Conservation (phyloP, 306 rosid species). For the Rosa rugosa region DNA sequence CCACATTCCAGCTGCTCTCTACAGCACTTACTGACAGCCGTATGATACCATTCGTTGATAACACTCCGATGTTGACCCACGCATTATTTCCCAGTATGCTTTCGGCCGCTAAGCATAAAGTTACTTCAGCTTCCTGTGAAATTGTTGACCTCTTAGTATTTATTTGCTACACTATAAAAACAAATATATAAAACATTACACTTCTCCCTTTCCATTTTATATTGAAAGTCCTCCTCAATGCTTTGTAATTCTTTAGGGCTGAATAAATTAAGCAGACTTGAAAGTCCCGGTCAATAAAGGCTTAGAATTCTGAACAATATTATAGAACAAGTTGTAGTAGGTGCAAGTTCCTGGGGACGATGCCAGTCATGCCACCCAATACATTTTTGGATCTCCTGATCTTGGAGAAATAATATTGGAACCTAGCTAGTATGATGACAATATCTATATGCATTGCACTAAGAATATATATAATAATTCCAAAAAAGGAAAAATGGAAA, state of each 20-base stretch:
- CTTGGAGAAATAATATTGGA: not conserved
- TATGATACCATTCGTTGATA: not conserved
- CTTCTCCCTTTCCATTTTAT: not conserved
- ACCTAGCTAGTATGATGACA: not conserved
- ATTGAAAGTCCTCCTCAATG: not conserved
- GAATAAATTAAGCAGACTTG: not conserved
- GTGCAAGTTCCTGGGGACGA: not conserved
- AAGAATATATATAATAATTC: not conserved
- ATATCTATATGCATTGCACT: not conserved
- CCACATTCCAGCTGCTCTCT: not conserved
- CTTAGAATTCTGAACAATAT: not conserved
- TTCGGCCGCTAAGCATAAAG: not conserved
- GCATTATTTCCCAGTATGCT: not conserved
- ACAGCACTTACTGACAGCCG: not conserved
- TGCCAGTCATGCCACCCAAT: not conserved
- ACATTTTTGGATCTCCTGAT: not conserved
- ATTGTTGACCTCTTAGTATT: not conserved
- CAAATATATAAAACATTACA: not conserved
- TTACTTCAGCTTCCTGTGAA: not conserved
- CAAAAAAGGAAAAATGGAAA: not conserved
- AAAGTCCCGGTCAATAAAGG: slow-evolving; percentile 8
- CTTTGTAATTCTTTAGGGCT: not conserved
- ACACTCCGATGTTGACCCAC: not conserved
- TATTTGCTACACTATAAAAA: slow-evolving; percentile 1
- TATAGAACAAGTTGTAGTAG: not conserved